Evolutionary conservation across 805 yeast species (phyloP).

Genomic region (Candida nonsorbophila): DNA sequence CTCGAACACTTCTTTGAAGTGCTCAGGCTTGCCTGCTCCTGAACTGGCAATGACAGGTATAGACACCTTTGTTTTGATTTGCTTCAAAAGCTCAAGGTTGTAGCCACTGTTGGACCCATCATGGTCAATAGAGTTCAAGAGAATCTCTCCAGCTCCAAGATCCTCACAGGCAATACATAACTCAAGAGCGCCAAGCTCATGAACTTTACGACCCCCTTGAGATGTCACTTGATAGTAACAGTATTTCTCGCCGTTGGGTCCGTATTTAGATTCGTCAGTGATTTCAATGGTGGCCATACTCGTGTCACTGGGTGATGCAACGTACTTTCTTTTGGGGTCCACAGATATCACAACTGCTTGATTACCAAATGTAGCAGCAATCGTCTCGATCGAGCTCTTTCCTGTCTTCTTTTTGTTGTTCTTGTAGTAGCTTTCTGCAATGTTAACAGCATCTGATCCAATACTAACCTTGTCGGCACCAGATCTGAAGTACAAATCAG

Average conservation of each 20-base stretch:
- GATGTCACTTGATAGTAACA: conserved; percentile 95
- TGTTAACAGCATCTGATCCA: conserved; percentile 94
- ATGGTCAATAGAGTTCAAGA: conserved; percentile 91
- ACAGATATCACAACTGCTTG: conserved; percentile 98
- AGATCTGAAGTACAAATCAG: conserved; percentile 84
- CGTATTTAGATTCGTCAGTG: conserved; percentile 40
- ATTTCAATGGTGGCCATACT: conserved; percentile 63
- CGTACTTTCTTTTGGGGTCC: conserved; percentile 90
- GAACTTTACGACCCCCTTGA: conserved; percentile 88
- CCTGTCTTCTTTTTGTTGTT: conserved; percentile 61
- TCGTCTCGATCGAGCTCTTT: conserved; percentile 84
- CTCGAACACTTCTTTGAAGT: conserved; percentile 82
- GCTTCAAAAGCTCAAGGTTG: conserved; percentile 78
- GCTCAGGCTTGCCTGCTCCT: conserved; percentile 94
- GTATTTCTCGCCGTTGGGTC: conserved; percentile 85
- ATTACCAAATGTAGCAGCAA: conserved; percentile 85
- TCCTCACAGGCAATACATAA: conserved; percentile 84
- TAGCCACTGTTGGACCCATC: conserved; percentile 96
- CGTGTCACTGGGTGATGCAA: conserved; percentile 54
- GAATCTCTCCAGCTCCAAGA: conserved; percentile 93
- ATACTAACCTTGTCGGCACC: conserved; percentile 98
- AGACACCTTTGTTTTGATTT: conserved; percentile 66
- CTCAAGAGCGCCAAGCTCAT: conserved; percentile 88
- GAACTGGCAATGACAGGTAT: conserved; percentile 97
- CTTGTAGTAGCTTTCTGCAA: conserved; percentile 77